Percentiles rank a stretch among this genome's conserved stretches.
Conservation (phyloP, 176 grass and related monocot genomes). For the Musa troglodytarum region DNA sequence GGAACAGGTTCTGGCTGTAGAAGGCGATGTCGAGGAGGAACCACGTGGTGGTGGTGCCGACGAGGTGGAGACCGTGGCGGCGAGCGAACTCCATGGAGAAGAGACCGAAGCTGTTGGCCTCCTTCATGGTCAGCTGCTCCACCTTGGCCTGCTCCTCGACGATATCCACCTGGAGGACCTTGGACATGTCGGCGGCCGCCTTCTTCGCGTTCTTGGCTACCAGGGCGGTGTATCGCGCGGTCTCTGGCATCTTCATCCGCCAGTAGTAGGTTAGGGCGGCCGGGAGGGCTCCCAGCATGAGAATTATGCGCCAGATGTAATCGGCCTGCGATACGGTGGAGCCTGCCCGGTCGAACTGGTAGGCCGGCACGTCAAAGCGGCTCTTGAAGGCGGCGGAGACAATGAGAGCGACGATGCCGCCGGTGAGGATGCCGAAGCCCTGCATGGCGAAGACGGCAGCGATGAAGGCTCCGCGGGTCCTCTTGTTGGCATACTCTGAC, state of each 20-base stretch:
- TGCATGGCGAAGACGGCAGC: slow-evolving; percentile 75
- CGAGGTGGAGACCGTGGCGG: slow-evolving; percentile 55
- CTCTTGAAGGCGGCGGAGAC: slow-evolving; percentile 43
- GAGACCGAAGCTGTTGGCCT: slow-evolving; percentile 35
- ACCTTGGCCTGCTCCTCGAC: slow-evolving; percentile 14
- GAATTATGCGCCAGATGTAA: slow-evolving; percentile 55
- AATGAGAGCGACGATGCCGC: slow-evolving; percentile 45
- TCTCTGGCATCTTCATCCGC: slow-evolving; percentile 37
- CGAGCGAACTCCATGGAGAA: slow-evolving; percentile 27
- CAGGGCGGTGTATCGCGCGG: slow-evolving; percentile 33
- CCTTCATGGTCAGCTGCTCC: slow-evolving; percentile 4
- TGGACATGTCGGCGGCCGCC: slow-evolving; percentile 25
- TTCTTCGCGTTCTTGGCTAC: slow-evolving; percentile 26
- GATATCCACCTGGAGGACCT: slow-evolving; percentile 26
- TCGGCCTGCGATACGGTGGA: slow-evolving; percentile 43
- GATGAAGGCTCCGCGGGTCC: slow-evolving; percentile 52
- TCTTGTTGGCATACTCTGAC: slow-evolving; percentile 71
- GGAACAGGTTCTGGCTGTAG: slow-evolving; percentile 85
- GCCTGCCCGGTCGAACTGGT: slow-evolving; percentile 4
- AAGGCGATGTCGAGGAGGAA: slow-evolving; percentile 75
- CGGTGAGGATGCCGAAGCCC: slow-evolving; percentile 54
- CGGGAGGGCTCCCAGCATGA: slow-evolving; percentile 51
- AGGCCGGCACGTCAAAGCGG: slow-evolving; percentile 30
- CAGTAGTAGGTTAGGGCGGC: slow-evolving; percentile 29
- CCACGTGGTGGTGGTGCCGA: slow-evolving; percentile 57